Base-by-base conservation (phyloP, 2,329 filamentous ascomycete species). In the Pestalotiopsis sp. region DNA sequence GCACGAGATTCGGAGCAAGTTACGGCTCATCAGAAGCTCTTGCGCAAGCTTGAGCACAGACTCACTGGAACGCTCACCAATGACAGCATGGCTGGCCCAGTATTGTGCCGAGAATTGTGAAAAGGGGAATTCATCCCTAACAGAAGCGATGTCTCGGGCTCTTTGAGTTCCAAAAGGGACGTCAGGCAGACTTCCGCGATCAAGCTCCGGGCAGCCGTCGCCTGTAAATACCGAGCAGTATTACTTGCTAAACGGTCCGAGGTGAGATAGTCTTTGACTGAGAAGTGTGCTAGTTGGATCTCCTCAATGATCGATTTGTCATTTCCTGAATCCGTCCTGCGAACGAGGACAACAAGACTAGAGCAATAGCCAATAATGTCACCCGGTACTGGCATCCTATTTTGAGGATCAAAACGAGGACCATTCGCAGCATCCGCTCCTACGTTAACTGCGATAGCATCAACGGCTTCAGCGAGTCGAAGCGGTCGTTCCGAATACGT, bases 281-380 rank as follows among this genome's bases (percentile, higher is more conserved):
- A 76, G 20, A 74, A 75, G 71, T 80, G 76, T 7, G 75, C 74
- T 6, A 78, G 69, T 39, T 67, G 73, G 61, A 74, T 68, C 35
- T 67, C 66, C 2, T 11, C 61, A 3, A 52, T 14, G 13, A 6
- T 67, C 52, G 26, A 20, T 10, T 52, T 22, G 20, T 68, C 14
- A n/a, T 48, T 38, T 26, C 5, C 3, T 4, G 20, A 35, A 22
- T 38, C 61, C 17, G 35, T 62, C 26, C 24, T 40, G 6, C 39
- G 64, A 3, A 62, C 68, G 26, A 71, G 52, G n/a, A 71, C 58
- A 24, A 76, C 70, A 17, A 78, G 68, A 65, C 74, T 72, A 1
- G 75, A 71, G 65, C 73, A 75, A 44, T 73, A 75, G 63, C 39
- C 39, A 22, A 70, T 58, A 17, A 76, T 73, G 48, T 77, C 73